Evolutionary conservation across 2,329 filamentous ascomycete species (phyloP), one percentile per base, ranked within the genome.

Genomic region (Gaeumannomyces tritici): DNA sequence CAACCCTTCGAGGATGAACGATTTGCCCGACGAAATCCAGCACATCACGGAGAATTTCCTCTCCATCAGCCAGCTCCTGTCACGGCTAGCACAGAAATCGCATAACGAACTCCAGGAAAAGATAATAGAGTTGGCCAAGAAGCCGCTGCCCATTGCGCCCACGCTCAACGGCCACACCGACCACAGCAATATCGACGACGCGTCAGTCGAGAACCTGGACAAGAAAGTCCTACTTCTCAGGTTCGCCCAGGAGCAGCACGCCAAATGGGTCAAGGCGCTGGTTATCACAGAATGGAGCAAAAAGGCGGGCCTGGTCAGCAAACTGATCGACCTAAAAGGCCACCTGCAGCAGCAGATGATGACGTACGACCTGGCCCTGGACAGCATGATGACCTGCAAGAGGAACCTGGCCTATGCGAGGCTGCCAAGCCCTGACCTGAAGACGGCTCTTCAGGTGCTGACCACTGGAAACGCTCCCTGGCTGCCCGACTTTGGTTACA

Each of bases 261-360:
- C 88, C 33, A 91, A 91, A 76, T 98, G 96, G 80, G 91, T 96
- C 73, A 98, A 99, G 76, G 84, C 93, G 9, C 80, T 97, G 26
- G 91, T 99, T 27, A 87, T 99, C 58, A 87, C 89, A 1, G 89
- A 95, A 75, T 99, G 95, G 95, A 90, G 89, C 71, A 84, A 89
- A 70, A 88, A 90, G 72, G 86, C 89, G 42, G 82, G 86, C 54
- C 86, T 89, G 68, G 90, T 98, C 68, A 89, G 89, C 76, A 91
- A 89, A 73, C 81, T 98, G 64, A 96, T 98, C 67, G 93, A 98
- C 70, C 77, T 99, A 66, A 90, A 89, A 71, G 81, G 82, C 29
- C 91, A 93, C 78, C 80, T 96, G 65, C 82, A 86, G 63, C 76
- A 79, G 63, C 83, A 89, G 69, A 81, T 86, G 65, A 74, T 80